Evolutionary conservation across 1,139 yeast genomes (phyloP).

Genomic region (Candida tetrigidarum): DNA sequence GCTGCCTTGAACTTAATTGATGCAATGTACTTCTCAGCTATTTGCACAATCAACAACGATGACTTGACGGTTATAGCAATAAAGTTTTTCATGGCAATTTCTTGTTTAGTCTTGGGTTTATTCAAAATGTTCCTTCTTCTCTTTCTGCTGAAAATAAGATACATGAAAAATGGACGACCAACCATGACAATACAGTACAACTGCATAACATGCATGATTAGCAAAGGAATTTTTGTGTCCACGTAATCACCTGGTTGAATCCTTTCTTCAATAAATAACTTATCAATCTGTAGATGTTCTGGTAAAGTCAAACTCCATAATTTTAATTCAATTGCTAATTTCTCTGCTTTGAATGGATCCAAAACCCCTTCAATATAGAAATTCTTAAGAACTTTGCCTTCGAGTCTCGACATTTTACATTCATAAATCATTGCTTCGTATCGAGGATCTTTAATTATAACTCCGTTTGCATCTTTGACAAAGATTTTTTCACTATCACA

Average conservation of each 20-base stretch:
- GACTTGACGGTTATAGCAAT: conserved; percentile 20
- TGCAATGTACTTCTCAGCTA: conserved; percentile 18
- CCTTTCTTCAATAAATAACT: conserved; percentile 21
- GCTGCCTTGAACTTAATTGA: conserved; percentile 13
- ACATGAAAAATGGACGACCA: conserved; percentile 50
- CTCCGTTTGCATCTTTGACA: conserved; percentile 13
- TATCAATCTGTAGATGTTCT: conserved; percentile 26
- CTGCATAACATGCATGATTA: conserved; percentile 41
- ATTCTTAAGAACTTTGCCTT: conserved; percentile 34
- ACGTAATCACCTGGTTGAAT: conserved; percentile 7
- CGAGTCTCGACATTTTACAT: conserved; percentile 20
- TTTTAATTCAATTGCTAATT: conserved; percentile 39
- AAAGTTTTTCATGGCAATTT: conserved; percentile 18
- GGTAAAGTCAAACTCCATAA: conserved; percentile 37
- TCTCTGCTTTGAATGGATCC: conserved; percentile 35
- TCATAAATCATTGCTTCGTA: conserved; percentile 15
- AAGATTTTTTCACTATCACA: conserved; percentile 14
- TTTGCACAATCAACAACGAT: conserved; percentile 20
- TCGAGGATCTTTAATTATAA: conserved; percentile 6
- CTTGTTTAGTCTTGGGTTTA: conserved; percentile 16
- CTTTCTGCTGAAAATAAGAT: conserved; percentile 13
- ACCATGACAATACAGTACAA: conserved; percentile 42
- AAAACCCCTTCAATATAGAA: conserved; percentile 31
- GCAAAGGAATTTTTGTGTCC: conserved; percentile 23
- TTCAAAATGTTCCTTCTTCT: conserved; percentile 8